Base-by-base conservation (phyloP, 225 moss, liverwort and hornwort genomes). In the Antitrichia curtipendula region DNA sequence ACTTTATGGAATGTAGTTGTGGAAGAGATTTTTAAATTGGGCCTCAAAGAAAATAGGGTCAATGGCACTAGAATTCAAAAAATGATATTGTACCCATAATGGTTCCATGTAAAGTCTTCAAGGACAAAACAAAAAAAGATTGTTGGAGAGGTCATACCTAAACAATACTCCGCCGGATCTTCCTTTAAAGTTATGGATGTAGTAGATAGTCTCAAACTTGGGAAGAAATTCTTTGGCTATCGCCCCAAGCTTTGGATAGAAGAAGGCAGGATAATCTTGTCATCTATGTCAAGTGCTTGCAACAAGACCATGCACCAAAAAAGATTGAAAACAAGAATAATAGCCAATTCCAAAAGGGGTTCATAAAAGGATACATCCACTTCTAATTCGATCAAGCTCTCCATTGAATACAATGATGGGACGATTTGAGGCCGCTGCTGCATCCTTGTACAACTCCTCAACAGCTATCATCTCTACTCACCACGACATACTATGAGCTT, bases 181-280 rank as follows among this genome's bases (percentile, higher is more conserved):
- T 81, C 99, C 99, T 83, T 99, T 99, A 91, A 99, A 99, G 82
- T 99, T 99, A 81, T 99, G 99, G 63, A 99, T 96, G 90, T 99
- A 99, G 77, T 97, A 97, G 16, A 96, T 92, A 27, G 97, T 96
- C 87, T 99, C 99, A 75, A 99, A 99, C 79, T 95, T 97, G 76
- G 99, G 99, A 88, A 99, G 96, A 84, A 99, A 99, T 72, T 90
- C 93, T 91, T 95, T 96, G 2, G 97, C 97, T 73, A 99, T 92
- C 12, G 92, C 91, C 43, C 97, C 98, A 77, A 99, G 91, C 89
- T 96, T 99, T 36, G 98, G 98, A 80, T 99, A 99, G 74, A 99
- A 99, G 89, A 99, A 95, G 31, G 98, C 82, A 79, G 98, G 98
- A 89, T 99, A 99, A 86, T 98, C 98, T 98, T 78, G 34, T 22